These are phyloP conservation scores for Penicillium soppii DNA, from an alignment of 495 filamentous ascomycete genomes.

Conservation along the genomic window DNA sequence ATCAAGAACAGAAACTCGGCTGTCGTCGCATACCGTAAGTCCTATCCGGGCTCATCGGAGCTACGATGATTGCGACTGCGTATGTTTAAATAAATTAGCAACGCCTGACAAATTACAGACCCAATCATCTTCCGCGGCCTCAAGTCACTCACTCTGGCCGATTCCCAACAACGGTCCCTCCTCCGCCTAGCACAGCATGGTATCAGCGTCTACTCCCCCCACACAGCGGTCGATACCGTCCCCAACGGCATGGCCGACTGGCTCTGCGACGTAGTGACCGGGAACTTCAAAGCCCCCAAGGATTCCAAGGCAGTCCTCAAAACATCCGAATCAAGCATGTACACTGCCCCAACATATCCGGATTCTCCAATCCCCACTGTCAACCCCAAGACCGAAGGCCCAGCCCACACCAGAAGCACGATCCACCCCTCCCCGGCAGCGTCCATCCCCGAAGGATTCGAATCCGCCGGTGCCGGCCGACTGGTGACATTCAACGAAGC, in stretches of 20 bases:
- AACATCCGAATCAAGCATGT: slow-evolving; percentile 27
- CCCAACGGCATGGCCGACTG: slow-evolving; percentile 88
- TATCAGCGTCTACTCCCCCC: slow-evolving; percentile 92
- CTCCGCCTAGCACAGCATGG: slow-evolving; percentile 82
- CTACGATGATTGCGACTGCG: neutral
- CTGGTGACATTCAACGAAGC: slow-evolving; percentile 61
- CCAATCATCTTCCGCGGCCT: slow-evolving; percentile 93
- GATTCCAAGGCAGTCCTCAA: slow-evolving; percentile 8
- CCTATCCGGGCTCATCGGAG: neutral
- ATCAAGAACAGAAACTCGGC: slow-evolving; percentile 72
- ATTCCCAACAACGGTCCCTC: slow-evolving; percentile 83
- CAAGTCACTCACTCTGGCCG: slow-evolving; percentile 79
- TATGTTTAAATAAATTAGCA: neutral
- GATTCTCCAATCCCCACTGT: slow-evolving; percentile 21
- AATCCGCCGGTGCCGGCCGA: slow-evolving; percentile 74
- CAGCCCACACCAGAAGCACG: slow-evolving; percentile 50
- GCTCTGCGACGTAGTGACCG: slow-evolving; percentile 84
- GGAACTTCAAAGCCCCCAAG: slow-evolving; percentile 30
- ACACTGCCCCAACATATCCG: slow-evolving; percentile 45
- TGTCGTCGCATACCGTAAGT: slow-evolving; percentile 85
- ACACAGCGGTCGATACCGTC: slow-evolving; percentile 90
- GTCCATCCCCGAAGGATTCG: slow-evolving; percentile 52
- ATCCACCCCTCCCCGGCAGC: slow-evolving; percentile 49
- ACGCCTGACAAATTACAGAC: slow-evolving; percentile 51
- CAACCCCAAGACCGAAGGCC: slow-evolving; percentile 38